Evolutionary conservation across 2,329 filamentous ascomycete genomes (phyloP).

Genomic region (Peltaster fructicola): DNA sequence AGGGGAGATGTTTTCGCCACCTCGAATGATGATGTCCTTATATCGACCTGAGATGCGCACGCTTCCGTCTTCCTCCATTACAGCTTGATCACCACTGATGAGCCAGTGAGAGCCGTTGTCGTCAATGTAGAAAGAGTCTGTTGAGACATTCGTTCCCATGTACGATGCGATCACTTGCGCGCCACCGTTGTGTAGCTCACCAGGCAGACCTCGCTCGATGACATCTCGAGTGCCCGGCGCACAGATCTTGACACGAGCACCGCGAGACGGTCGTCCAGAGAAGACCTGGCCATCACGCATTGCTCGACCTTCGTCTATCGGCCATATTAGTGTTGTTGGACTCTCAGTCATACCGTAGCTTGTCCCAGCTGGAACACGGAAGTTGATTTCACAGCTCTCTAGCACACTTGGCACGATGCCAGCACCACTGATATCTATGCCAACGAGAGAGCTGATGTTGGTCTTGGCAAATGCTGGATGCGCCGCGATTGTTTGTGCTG

Average conservation of each 20-base stretch:
- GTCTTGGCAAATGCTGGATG: constrained; percentile 14
- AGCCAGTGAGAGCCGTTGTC: constrained; percentile 37
- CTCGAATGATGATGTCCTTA: constrained; percentile 26
- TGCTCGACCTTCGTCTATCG: constrained; percentile 14
- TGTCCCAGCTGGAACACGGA: constrained; percentile 15
- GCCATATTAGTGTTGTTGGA: constrained; percentile 26
- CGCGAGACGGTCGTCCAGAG: constrained; percentile 26
- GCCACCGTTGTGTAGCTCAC: constrained; percentile 17
- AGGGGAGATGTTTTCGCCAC: constrained; percentile 49
- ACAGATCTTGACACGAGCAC: constrained; percentile 20
- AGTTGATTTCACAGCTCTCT: constrained; percentile 12
- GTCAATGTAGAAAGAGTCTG: constrained; percentile 15
- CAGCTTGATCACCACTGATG: constrained; percentile 43
- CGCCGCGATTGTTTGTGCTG: constrained; percentile 16
- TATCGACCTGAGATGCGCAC: constrained; percentile 20
- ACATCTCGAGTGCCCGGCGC: constrained; percentile 12
- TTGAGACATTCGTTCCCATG: constrained; percentile 14
- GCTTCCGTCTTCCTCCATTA: constrained; percentile 29
- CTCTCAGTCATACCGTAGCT: constrained; percentile 32
- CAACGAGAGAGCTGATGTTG: constrained; percentile 15
- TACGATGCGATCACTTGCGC: constrained; percentile 15
- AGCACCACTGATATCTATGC: constrained; percentile 17
- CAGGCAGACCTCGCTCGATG: constrained; percentile 13
- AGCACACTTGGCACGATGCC: constrained; percentile 20
- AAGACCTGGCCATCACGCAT: constrained; percentile 20